Evolutionary conservation across 78 protist genomes (phyloP).

Genomic region (Tieghemostelium lacteum): DNA sequence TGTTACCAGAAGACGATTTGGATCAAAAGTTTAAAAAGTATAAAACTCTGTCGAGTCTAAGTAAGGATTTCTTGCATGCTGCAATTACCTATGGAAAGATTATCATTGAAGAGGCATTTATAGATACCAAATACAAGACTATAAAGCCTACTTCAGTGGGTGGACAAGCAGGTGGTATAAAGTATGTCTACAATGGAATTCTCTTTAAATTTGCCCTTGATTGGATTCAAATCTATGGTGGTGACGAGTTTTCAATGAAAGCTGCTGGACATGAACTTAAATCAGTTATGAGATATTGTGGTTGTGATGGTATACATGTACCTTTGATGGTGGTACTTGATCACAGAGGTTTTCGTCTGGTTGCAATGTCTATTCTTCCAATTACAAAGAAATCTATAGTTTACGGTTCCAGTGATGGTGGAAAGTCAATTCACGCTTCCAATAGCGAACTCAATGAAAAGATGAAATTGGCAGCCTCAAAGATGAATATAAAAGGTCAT

Average conservation of each 20-base stretch:
- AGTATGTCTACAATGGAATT: constrained; percentile 79
- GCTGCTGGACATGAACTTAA: constrained; percentile 70
- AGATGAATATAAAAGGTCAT: constrained; percentile 81
- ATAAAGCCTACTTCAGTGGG: constrained; percentile 41
- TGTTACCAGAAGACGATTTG: constrained; percentile 56
- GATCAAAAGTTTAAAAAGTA: constrained; percentile 49
- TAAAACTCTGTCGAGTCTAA: constrained; percentile 48
- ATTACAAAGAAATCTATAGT: constrained; percentile 49
- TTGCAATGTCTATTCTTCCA: constrained; percentile 83
- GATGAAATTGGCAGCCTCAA: constrained; percentile 74
- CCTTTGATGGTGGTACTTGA: constrained; percentile 80
- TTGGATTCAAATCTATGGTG: constrained; percentile 59
- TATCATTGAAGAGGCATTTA: constrained; percentile 79
- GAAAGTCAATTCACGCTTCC: constrained; percentile 29
- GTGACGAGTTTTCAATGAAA: constrained; percentile 73
- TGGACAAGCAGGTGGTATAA: constrained; percentile 77
- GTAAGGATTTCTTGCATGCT: constrained; percentile 80
- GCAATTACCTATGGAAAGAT: constrained; percentile 84
- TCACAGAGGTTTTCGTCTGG: constrained; percentile 78
- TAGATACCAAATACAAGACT: constrained; percentile 48
- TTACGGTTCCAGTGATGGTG: constrained; percentile 77
- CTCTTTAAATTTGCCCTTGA: constrained; percentile 68
- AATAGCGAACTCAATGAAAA: neutral
- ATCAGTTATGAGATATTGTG: constrained; percentile 74
- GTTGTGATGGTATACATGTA: constrained; percentile 81